A percentile compares a stretch with the other conserved stretches of the same genome.
Conservation (phyloP, 345 rosid species). For the Excoecaria agallocha region DNA sequence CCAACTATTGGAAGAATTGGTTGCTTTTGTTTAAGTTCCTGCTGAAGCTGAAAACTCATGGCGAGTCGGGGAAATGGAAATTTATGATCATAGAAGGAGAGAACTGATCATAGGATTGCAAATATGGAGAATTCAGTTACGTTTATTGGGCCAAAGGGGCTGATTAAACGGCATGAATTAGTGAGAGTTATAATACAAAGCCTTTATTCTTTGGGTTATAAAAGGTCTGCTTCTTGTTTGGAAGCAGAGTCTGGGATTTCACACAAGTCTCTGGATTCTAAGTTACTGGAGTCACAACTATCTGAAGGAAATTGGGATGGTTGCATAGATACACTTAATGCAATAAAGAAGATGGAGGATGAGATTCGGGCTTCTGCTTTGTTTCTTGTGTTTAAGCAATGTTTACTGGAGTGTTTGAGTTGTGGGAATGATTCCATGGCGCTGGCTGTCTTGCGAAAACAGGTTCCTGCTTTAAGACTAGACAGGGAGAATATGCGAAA, state of each 20-base stretch:
- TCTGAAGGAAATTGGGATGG: conserved; percentile 65
- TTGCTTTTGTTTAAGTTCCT: not conserved
- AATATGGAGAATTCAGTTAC: conserved; percentile 49
- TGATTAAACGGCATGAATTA: conserved; percentile 61
- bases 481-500: conserved; percentile 55
- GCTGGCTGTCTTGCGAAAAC: conserved; percentile 49
- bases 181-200: conserved; percentile 64
- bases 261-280: conserved; percentile 45
- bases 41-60: not conserved
- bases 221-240: conserved; percentile 60
- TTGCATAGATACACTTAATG: conserved; percentile 45
- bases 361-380: conserved; percentile 53
- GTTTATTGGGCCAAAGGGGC: conserved; percentile 56
- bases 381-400: conserved; percentile 65
- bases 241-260: conserved; percentile 63
- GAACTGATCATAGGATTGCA: not conserved
- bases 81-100: not conserved
- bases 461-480: conserved; percentile 44
- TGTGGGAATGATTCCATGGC: conserved; percentile 60
- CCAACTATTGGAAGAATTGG: not conserved
- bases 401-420: conserved; percentile 57
- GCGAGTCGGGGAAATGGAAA: conserved; percentile 9
- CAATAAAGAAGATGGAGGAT: conserved; percentile 37
- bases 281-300: conserved; percentile 56
- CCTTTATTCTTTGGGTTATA: conserved; percentile 69